Evolutionary conservation across 768 basidiomycete genomes (phyloP).

Genomic region (Holtermannia corniformis): DNA sequence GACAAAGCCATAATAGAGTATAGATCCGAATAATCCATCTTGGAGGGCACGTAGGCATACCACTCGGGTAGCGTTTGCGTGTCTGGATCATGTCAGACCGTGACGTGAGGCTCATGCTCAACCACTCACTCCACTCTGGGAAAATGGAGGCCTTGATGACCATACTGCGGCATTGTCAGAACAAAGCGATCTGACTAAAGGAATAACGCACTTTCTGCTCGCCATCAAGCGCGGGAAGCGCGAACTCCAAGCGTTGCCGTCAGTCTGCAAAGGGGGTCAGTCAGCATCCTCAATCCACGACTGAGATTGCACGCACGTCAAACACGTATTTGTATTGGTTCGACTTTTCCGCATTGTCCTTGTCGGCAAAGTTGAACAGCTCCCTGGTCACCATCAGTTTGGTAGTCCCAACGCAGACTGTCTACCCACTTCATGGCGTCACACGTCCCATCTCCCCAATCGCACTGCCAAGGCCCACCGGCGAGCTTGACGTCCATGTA

Average conservation of each 20-base stretch:
- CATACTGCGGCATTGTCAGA: conserved; percentile 21
- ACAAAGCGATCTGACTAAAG: not conserved
- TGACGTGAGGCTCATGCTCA: not conserved
- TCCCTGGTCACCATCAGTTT: conserved; percentile 7
- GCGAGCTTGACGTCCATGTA: conserved; percentile 41
- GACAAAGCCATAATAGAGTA: conserved; percentile 43
- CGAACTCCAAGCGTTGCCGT: conserved; percentile 43
- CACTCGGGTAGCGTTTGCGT: conserved; percentile 41
- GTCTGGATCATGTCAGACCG: conserved; percentile 15
- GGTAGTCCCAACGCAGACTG: not conserved
- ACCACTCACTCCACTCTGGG: conserved; percentile 41
- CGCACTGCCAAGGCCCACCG: conserved; percentile 41
- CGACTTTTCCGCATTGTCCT: conserved; percentile 37
- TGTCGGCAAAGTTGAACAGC: conserved; percentile 35
- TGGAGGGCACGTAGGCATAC: conserved; percentile 43
- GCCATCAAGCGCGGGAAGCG: conserved; percentile 43
- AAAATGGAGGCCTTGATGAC: conserved; percentile 43
- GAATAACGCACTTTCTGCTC: conserved; percentile 35
- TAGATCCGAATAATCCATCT: conserved; percentile 43
- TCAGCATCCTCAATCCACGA: not conserved
- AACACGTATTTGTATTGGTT: conserved; percentile 43
- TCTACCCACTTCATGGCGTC: conserved; percentile 36
- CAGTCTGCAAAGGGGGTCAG: conserved; percentile 33
- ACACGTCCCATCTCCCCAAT: conserved; percentile 40
- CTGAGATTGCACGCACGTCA: conserved; percentile 28